Percentiles rank a stretch among this genome's conserved stretches.
Evolutionary conservation across 306 rosid genomes (phyloP).

Genomic region (Prinsepia uniflora): DNA sequence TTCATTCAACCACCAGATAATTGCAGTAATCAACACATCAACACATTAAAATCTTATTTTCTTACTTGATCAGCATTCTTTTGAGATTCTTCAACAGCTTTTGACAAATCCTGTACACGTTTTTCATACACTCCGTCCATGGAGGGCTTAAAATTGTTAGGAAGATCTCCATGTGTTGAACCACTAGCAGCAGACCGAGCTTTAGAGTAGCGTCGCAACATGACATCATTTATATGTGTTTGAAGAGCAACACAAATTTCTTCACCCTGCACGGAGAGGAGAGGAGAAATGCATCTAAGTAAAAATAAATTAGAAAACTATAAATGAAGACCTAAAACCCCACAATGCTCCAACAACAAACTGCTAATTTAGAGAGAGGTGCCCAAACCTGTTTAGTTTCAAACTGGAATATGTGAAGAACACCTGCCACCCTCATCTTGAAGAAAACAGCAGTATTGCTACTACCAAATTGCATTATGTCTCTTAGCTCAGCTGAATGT

Average conservation of each 20-base stretch:
- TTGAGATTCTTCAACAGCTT: conserved; percentile 77
- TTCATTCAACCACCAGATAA: background rate
- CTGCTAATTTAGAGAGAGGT: conserved; percentile 10
- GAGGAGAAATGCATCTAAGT: conserved; percentile 15
- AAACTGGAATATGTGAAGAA: conserved; percentile 90
- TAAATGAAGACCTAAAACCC: conserved; percentile 6
- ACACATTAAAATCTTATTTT: background rate
- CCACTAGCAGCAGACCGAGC: conserved; percentile 50
- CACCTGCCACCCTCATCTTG: conserved; percentile 98
- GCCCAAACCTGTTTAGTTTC: conserved; percentile 84
- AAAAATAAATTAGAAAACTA: background rate
- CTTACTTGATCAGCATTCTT: conserved; percentile 69
- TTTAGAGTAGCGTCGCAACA: conserved; percentile 87
- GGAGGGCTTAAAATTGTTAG: conserved; percentile 49
- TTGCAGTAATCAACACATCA: background rate
- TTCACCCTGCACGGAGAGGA: conserved; percentile 65
- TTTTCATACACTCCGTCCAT: conserved; percentile 54
- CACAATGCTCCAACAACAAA: background rate
- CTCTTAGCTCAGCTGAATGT: conserved; percentile 94
- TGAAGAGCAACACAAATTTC: conserved; percentile 97
- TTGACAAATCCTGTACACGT: conserved; percentile 68
- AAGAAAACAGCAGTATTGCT: conserved; percentile 96
- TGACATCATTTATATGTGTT: conserved; percentile 90
- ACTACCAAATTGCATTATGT: conserved; percentile 96
- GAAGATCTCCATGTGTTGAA: conserved; percentile 53